Conservation (phyloP, 768 basidiomycete species). For the Lactarius deliciosus region DNA sequence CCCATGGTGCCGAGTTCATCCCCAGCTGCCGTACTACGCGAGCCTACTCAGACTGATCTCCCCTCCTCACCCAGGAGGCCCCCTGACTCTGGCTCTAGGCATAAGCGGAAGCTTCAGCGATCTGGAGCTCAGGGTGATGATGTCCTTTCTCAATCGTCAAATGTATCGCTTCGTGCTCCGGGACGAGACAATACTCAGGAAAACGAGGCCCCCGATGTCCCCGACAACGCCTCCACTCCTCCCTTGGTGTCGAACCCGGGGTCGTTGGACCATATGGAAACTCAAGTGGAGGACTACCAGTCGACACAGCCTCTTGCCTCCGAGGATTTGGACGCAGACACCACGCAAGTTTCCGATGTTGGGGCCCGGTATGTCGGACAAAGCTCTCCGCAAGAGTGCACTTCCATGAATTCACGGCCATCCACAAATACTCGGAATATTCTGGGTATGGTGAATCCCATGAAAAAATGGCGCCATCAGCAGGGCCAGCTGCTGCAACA, state of each 20-base stretch:
- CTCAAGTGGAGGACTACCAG: constrained; percentile 21
- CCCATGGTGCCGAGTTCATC: constrained; percentile 4
- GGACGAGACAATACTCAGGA: neutral
- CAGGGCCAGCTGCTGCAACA: constrained; percentile 16
- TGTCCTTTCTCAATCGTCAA: constrained; percentile 8
- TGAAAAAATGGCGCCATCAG: constrained; percentile 32
- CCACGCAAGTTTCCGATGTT: constrained; percentile 13
- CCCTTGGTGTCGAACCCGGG: constrained; percentile 22
- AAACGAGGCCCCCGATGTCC: constrained; percentile 5
- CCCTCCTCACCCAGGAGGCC: neutral
- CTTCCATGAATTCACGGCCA: constrained; percentile 19
- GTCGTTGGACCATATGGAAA: constrained; percentile 2
- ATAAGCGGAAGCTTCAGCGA: neutral
- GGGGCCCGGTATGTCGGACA: neutral
- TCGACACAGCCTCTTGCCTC: constrained; percentile 24
- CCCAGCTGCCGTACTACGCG: neutral
- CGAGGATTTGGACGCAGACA: constrained; percentile 16
- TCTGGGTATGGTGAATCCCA: constrained; percentile 38
- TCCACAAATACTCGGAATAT: constrained; percentile 36
- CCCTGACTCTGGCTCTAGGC: neutral
- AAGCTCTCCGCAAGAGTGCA: neutral
- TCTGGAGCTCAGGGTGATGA: neutral
- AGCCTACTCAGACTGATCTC: constrained; percentile 15
- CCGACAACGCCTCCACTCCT: constrained; percentile 19
- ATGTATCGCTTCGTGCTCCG: constrained; percentile 12